Conservation (phyloP, 2,329 filamentous ascomycete species). For the Arthrobotrys entomopaga region DNA sequence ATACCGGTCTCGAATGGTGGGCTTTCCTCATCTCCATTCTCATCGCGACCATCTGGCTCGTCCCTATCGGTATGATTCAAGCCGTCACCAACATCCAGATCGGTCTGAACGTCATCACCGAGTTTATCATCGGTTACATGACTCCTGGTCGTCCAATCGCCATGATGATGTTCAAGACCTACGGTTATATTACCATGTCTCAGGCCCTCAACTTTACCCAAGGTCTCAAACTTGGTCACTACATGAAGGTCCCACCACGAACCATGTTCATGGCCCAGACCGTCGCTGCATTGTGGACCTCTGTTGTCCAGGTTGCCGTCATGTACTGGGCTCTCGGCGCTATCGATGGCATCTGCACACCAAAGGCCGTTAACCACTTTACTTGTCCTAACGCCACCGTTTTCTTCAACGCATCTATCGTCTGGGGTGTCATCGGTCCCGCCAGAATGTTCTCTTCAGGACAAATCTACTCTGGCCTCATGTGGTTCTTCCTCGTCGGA, state of each 20-base stretch:
- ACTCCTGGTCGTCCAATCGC: slow-evolving; percentile 65
- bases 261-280: slow-evolving; percentile 75
- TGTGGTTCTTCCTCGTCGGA: slow-evolving; percentile 78
- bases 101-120: slow-evolving; percentile 66
- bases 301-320: slow-evolving; percentile 73
- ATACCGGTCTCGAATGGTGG: slow-evolving; percentile 65
- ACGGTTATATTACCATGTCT: slow-evolving; percentile 65
- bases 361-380: slow-evolving; percentile 70
- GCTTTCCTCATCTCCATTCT: slow-evolving; percentile 68
- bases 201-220: slow-evolving; percentile 66
- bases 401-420: slow-evolving; percentile 76
- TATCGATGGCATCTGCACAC: slow-evolving; percentile 73
- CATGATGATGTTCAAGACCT: slow-evolving; percentile 67
- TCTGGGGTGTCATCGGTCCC: slow-evolving; percentile 79
- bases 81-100: slow-evolving; percentile 71
- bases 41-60: slow-evolving; percentile 70
- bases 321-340: slow-evolving; percentile 71
- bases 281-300: slow-evolving; percentile 73
- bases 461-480: slow-evolving; percentile 72
- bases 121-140: slow-evolving; percentile 67
- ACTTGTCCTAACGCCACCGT: slow-evolving; percentile 70
- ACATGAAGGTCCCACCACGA: slow-evolving; percentile 70
- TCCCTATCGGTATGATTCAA: slow-evolving; percentile 72
- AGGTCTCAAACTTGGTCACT: slow-evolving; percentile 67
- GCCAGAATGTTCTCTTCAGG: slow-evolving; percentile 73